Conservation (phyloP, 2,329 filamentous ascomycete species). For the Zymoseptoria passerinii region DNA sequence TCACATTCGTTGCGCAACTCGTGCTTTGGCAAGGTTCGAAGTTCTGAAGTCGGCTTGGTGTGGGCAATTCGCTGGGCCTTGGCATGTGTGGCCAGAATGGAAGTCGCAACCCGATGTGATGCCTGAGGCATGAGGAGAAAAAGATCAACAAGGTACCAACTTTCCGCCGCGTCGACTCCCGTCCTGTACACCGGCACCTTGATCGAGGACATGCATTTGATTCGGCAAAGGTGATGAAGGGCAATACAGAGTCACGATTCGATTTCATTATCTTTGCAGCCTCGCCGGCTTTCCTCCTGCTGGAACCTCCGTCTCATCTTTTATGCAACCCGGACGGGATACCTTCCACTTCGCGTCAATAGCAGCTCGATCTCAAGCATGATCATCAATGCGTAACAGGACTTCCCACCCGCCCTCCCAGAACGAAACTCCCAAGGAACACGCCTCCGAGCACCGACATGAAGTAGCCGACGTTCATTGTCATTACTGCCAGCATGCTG, state of each 20-base stretch:
- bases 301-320: neutral
- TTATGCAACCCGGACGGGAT: neutral
- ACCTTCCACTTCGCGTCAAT: neutral
- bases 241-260: too few relatives aligned
- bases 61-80: neutral
- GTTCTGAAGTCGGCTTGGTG: neutral
- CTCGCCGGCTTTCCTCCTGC: neutral
- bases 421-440: conserved; percentile 54
- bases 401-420: conserved; percentile 4
- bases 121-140: neutral
- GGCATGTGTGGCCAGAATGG: neutral
- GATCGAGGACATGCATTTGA: too few relatives aligned
- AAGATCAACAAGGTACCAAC: too few relatives aligned
- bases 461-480: conserved; percentile 75
- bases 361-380: neutral
- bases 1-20: neutral
- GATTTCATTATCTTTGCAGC: too few relatives aligned
- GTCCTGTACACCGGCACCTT: too few relatives aligned
- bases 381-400: neutral
- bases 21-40: neutral
- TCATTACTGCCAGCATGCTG: conserved; percentile 86
- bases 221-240: too few relatives aligned
- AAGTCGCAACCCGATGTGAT: neutral
- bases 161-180: too few relatives aligned
- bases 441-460: conserved; percentile 65